Percentiles rank a stretch among this genome's conserved stretches.
Evolutionary conservation across 208 protist species (phyloP).

Genomic region (Trypanosoma brucei): DNA sequence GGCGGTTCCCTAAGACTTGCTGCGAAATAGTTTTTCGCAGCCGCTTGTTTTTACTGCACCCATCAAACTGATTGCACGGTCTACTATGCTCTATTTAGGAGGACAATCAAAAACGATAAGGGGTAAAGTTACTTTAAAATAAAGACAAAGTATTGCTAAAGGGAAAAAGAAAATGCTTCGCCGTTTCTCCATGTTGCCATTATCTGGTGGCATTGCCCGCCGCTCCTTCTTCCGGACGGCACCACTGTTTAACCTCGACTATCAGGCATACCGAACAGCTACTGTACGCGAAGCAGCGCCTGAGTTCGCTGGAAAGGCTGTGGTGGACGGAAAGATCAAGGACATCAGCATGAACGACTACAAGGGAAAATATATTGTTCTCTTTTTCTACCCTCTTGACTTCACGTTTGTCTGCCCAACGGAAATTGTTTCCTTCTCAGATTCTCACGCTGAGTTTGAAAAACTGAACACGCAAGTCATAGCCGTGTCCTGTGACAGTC

Average conservation of each 20-base stretch:
- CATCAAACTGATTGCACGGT: too few species aligned
- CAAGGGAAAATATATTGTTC: conserved; percentile 92
- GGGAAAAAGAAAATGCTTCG: conserved; percentile 47
- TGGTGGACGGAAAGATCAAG: conserved; percentile 93
- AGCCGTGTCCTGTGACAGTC: conserved; percentile 90
- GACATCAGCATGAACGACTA: conserved; percentile 89
- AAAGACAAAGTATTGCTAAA: conserved; percentile 3
- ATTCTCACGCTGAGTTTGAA: conserved; percentile 89
- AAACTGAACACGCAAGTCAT: conserved; percentile 88
- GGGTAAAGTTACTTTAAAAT: conserved; percentile 4
- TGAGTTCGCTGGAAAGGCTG: conserved; percentile 89
- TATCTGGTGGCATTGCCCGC: conserved; percentile 16
- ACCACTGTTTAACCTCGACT: conserved; percentile 73
- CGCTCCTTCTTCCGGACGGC: conserved; percentile 46
- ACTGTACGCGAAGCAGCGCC: conserved; percentile 87
- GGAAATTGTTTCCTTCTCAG: conserved; percentile 94
- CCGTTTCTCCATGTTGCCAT: conserved; percentile 32
- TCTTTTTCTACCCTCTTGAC: conserved; percentile 96
- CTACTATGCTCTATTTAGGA: background rate
- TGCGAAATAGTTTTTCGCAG: too few species aligned
- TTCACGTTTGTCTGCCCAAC: conserved; percentile 98
- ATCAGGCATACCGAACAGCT: conserved; percentile 74
- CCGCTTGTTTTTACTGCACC: too few species aligned
- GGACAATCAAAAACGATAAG: conserved; percentile 2
- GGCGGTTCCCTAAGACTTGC: too few species aligned